Evolutionary conservation across 306 rosid genomes (phyloP), one percentile per base, ranked within the genome.

Genomic region (Datisca glomerata): DNA sequence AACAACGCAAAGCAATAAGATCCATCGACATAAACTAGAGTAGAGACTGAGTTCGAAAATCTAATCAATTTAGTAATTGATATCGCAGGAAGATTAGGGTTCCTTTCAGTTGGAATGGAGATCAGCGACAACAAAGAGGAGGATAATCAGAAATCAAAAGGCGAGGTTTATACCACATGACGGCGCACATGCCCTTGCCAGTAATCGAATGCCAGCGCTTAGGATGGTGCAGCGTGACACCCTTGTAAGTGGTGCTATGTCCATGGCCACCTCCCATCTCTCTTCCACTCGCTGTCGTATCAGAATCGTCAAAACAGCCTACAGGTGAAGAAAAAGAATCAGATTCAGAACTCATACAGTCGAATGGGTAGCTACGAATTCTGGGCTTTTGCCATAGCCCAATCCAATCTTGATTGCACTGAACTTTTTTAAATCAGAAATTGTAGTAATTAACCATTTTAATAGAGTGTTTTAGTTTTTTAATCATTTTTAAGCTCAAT

Each of bases 101-200:
- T 43, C 8, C 5, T n/a, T 22, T 34, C 16, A 28, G 36, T 37
- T 6, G 14, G 46, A 24, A 18, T 18, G 6, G 19, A 19, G 37
- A 18, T 36, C n/a, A n/a, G n/a, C n/a, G 15, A 20, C n/a, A 37
- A 35, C 13, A 23, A 24, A 15, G 8, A 12, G 22, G 23, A 21
- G 21, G 27, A 38, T 7, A 10, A 25, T 22, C 4, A 17, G 16
- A 41, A 49, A n/a, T n/a, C n/a, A n/a, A n/a, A n/a, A n/a, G n/a
- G 40, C 18, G 17, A 29, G 37, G 31, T 29, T 12, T 2, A 22
- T 27, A 83, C 94, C 97, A 87, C 97, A 87, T 87, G 48, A 83
- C 63, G 49, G 97, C 94, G 24, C 97, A 87, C 52, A 87, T n/a
- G 49, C 97, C 97, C 72, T 83, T 87, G 33, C 97, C 97, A 47